Conservation (phyloP, 2,329 filamentous ascomycete genomes). For the Apiospora rasikravindrae region DNA sequence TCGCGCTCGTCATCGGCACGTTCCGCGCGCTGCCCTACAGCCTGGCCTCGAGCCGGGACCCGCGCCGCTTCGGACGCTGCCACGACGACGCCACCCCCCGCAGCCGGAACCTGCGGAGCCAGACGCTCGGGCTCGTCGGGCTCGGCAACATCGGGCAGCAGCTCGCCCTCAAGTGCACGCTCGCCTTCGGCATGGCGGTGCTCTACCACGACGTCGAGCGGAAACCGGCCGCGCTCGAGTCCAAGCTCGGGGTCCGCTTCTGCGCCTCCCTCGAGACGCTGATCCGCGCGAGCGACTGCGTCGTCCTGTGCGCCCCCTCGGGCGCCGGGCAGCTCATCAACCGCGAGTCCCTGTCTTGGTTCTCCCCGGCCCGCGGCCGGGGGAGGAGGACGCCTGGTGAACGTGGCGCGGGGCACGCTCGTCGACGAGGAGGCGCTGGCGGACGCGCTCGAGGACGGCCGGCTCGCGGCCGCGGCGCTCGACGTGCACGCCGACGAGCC, state of each 20-base stretch:
- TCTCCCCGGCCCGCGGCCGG: conserved; percentile 48
- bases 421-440: conserved; percentile 70
- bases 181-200: conserved; percentile 71
- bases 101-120: conserved; percentile 67
- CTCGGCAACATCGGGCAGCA: conserved; percentile 69
- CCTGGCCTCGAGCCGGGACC: conserved; percentile 53
- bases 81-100: conserved; percentile 63
- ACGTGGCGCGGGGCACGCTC: conserved; percentile 68
- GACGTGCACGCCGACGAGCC: conserved; percentile 71
- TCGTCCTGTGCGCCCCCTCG: conserved; percentile 65
- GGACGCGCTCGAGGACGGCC: conserved; percentile 58
- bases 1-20: conserved; percentile 70
- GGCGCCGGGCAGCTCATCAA: conserved; percentile 54
- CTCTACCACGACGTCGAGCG: conserved; percentile 65
- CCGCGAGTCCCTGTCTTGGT: conserved; percentile 49
- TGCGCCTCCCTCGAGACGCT: conserved; percentile 58
- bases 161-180: conserved; percentile 62
- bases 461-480: conserved; percentile 59
- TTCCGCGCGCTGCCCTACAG: conserved; percentile 74
- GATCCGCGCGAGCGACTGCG: conserved; percentile 60
- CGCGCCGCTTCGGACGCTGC: conserved; percentile 56
- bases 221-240: conserved; percentile 50
- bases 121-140: conserved; percentile 69
- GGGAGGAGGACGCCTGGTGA: conserved; percentile 65
- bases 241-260: conserved; percentile 51